Evolutionary conservation across 1,284 basidiomycete species (phyloP).

Genomic region (Puccinia coronata): DNA sequence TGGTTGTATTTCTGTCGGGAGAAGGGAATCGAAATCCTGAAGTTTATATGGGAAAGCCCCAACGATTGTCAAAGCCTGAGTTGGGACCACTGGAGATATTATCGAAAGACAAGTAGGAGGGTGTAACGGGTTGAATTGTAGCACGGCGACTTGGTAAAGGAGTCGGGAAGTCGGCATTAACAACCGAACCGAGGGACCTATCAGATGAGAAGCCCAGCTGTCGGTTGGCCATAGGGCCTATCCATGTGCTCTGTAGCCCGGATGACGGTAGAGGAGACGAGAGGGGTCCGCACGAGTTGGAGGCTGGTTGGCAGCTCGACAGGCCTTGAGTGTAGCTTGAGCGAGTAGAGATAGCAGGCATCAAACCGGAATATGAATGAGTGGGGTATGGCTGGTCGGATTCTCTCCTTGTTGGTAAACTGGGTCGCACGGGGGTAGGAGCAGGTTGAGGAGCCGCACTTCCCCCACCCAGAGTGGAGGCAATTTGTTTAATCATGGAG

Average conservation of each 20-base stretch:
- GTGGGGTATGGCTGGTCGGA: background rate
- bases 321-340: background rate
- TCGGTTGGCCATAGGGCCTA: background rate
- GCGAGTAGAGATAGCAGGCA: background rate
- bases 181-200: background rate
- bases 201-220: background rate
- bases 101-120: slow-evolving; percentile 13
- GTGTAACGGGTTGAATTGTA: slow-evolving; percentile 23
- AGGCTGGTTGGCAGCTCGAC: slow-evolving; percentile 7
- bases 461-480: slow-evolving; percentile 11
- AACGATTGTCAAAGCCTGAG: slow-evolving; percentile 14
- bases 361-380: background rate
- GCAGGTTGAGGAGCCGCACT: background rate
- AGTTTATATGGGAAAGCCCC: background rate
- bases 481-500: slow-evolving; percentile 42
- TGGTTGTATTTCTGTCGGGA: background rate
- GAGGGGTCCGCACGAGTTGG: background rate
- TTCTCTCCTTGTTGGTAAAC: background rate
- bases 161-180: background rate
- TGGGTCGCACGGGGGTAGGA: background rate
- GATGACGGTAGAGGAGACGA: background rate
- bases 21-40: background rate
- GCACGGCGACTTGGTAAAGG: background rate
- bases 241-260: background rate
- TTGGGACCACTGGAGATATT: background rate